These are phyloP conservation scores for Apiospora malaysiana DNA, from an alignment of 2,329 filamentous ascomycete species.

Conservation along the genomic window DNA sequence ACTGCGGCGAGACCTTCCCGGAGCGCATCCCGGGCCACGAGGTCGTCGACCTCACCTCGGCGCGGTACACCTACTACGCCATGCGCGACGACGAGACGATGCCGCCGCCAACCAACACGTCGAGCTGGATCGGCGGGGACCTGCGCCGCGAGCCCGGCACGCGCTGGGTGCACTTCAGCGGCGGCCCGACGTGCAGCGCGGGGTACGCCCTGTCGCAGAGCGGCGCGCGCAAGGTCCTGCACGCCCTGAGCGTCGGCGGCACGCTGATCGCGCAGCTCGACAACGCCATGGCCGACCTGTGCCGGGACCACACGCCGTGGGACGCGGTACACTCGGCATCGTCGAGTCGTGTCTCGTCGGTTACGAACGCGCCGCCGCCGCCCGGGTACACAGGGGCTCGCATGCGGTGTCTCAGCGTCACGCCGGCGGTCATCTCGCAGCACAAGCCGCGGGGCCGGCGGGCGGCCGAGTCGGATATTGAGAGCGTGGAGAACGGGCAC, in stretches of 20 bases:
- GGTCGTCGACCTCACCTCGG: slow-evolving; percentile 22
- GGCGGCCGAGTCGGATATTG: slow-evolving; percentile 27
- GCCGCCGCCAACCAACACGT: not conserved
- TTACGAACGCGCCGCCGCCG: not conserved
- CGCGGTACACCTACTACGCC: slow-evolving; percentile 27
- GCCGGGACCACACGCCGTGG: slow-evolving; percentile 27
- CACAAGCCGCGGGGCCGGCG: slow-evolving; percentile 25
- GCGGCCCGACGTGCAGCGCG: slow-evolving; percentile 27
- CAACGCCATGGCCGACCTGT: slow-evolving; percentile 27
- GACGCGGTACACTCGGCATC: slow-evolving; percentile 18
- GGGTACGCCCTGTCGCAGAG: slow-evolving; percentile 26
- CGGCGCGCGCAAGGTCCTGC: slow-evolving; percentile 26
- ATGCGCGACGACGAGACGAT: slow-evolving; percentile 25
- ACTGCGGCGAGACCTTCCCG: slow-evolving; percentile 39
- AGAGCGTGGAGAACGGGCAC: slow-evolving; percentile 24
- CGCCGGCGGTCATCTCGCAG: slow-evolving; percentile 26
- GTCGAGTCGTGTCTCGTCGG: not conserved
- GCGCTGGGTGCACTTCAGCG: slow-evolving; percentile 29
- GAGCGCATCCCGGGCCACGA: slow-evolving; percentile 27
- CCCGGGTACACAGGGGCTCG: slow-evolving; percentile 26
- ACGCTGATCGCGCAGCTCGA: slow-evolving; percentile 27
- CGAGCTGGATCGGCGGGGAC: slow-evolving; percentile 27
- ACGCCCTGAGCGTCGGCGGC: slow-evolving; percentile 25
- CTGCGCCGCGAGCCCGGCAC: slow-evolving; percentile 21
- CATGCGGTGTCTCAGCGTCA: slow-evolving; percentile 27